A percentile compares a stretch with the other conserved stretches of the same genome.
These are phyloP conservation scores for Fraxinus nigra DNA, from an alignment of 305 asterid genomes.

Conservation along the genomic window DNA sequence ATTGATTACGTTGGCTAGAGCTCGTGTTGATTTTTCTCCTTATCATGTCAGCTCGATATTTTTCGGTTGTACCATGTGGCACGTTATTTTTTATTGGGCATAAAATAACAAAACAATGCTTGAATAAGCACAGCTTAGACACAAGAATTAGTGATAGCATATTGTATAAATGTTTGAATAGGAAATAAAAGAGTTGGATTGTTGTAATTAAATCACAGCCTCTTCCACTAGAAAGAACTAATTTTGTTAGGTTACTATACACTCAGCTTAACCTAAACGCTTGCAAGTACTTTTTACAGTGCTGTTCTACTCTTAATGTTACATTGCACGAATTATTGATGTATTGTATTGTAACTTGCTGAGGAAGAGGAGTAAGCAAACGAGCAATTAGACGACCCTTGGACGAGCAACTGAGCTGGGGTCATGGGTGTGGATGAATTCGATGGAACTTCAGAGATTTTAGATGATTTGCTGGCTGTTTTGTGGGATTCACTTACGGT, in stretches of 20 bases:
- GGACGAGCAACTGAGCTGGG: conserved; percentile 58
- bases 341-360: conserved; percentile 41
- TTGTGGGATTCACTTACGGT: conserved; percentile 46
- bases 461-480: conserved; percentile 35
- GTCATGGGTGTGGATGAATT: conserved; percentile 58
- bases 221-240: background rate
- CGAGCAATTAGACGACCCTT: conserved; percentile 63
- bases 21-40: background rate
- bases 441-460: conserved; percentile 21
- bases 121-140: background rate
- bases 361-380: conserved; percentile 63
- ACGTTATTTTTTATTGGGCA: background rate
- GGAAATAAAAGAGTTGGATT: background rate
- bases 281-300: conserved; percentile 15
- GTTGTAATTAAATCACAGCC: background rate
- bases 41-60: background rate
- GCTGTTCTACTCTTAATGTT: conserved; percentile 31
- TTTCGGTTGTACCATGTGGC: background rate
- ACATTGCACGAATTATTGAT: conserved; percentile 27
- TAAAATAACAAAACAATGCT: background rate
- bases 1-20: background rate
- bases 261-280: background rate
- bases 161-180: background rate
- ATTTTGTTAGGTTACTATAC: background rate
- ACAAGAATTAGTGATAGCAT: background rate